Percentiles rank a stretch among this genome's conserved stretches.
These are phyloP conservation scores for Setaria italica DNA, from an alignment of 202 grass and related monocot species.

Conservation along the genomic window DNA sequence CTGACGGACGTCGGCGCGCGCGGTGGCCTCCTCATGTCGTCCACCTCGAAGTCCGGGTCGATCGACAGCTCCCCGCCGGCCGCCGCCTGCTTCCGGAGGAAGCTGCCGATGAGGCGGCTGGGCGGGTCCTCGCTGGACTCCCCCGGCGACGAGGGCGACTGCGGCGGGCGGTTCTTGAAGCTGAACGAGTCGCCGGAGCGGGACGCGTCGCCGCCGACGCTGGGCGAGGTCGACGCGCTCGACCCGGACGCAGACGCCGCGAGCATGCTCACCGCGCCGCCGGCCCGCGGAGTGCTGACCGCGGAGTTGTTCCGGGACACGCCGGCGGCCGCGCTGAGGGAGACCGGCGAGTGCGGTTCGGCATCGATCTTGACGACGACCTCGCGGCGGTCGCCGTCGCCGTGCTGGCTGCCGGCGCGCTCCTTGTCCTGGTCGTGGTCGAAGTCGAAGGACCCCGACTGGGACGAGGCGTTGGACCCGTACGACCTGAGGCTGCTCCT, in stretches of 20 bases:
- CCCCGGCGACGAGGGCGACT: conserved; percentile 30
- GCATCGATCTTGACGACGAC: conserved; percentile 91
- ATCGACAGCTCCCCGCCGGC: conserved; percentile 63
- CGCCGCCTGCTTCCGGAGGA: conserved; percentile 72
- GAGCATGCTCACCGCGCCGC: not conserved
- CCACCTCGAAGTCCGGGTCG: conserved; percentile 78
- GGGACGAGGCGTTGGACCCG: conserved; percentile 48
- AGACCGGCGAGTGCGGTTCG: conserved; percentile 30
- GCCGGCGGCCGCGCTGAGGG: conserved; percentile 10
- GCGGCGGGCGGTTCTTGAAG: conserved; percentile 56
- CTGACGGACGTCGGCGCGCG: conserved; percentile 33
- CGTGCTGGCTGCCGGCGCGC: conserved; percentile 25
- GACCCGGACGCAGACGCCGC: conserved; percentile 28
- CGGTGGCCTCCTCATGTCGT: conserved; percentile 52
- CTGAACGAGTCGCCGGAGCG: conserved; percentile 59
- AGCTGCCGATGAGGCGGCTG: conserved; percentile 71
- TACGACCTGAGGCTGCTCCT: conserved; percentile 45
- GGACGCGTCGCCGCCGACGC: conserved; percentile 4
- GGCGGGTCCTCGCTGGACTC: conserved; percentile 73
- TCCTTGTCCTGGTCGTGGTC: conserved; percentile 52
- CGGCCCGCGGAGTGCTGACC: conserved; percentile 37
- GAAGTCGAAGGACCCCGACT: conserved; percentile 59
- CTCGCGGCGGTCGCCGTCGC: conserved; percentile 48
- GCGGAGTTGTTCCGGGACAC: conserved; percentile 21
- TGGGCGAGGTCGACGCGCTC: conserved; percentile 26